Base-by-base conservation (phyloP, 2,329 filamentous ascomycete genomes). In the Neocucurbitaria cava region DNA sequence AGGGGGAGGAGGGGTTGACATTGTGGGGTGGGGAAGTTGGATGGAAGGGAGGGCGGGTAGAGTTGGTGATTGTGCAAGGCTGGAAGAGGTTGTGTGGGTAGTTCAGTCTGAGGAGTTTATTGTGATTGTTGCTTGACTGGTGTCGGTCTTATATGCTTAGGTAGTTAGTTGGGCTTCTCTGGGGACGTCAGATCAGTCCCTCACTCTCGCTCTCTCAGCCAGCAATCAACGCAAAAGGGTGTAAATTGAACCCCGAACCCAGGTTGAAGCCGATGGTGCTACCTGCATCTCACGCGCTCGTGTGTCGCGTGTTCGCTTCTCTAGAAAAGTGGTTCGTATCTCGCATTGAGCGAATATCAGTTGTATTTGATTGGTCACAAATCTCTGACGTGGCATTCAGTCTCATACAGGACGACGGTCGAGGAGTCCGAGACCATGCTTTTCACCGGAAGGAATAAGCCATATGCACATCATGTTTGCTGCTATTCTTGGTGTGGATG, bases 291-390 rank as follows among this genome's bases (percentile, higher is more conserved):
- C 11, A 38, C 10, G 15, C 10, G n/a, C 10, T 17, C 20, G 2
- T 8, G 2, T 24, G 10, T 40, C 20, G 20, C 38, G 20, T 40
- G 38, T 17, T 40, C 21, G 18, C 18, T 40, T 40, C n/a, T 40
- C 38, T n/a, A 39, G 21, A n/a, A 46, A 9, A 3, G 30, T n/a
- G 23, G 13, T 39, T 48, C 46, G 46, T 48, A 48, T 48, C 30
- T 48, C 46, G 46, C 17, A 48, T 40, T 18, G 3, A n/a, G 15
- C 5, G 8, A 40, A 24, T 10, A 23, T 20, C 23, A n/a, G n/a
- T 8, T n/a, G 17, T 13, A 8, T 15, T 33, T 31, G 17, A 31
- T 41, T 31, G 36, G 24, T 21, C 18, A n/a, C 15, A 24, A 10
- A 24, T 21, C 2, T 23, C 38, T 40, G 38, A 40, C 30, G 43